Evolutionary conservation across 768 basidiomycete genomes (phyloP).

Genomic region (Lactifluus rugatus): DNA sequence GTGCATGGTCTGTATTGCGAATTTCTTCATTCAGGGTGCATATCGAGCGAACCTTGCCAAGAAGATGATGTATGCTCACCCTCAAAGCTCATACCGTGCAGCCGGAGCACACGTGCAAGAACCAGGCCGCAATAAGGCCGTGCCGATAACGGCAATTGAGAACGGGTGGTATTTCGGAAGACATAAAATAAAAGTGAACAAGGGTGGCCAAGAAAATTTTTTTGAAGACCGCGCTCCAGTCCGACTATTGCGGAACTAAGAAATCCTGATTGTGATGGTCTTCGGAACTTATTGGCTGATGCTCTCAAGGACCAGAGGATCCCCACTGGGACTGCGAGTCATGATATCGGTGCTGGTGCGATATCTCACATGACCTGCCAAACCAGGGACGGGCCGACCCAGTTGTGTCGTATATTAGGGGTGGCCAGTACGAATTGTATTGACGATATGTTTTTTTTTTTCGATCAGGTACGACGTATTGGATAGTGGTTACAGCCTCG

Average conservation of each 20-base stretch:
- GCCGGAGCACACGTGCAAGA: slow-evolving; percentile 56
- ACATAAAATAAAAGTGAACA: not conserved
- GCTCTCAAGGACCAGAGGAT: not conserved
- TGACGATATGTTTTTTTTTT: too few relatives aligned
- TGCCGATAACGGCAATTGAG: slow-evolving; percentile 10
- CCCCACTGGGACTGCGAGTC: too few relatives aligned
- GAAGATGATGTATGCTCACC: slow-evolving; percentile 36
- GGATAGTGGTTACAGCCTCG: too few relatives aligned
- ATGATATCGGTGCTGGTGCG: too few relatives aligned
- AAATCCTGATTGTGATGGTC: not conserved
- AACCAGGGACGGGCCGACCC: too few relatives aligned
- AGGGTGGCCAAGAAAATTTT: not conserved
- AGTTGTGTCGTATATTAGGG: too few relatives aligned
- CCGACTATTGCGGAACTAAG: not conserved
- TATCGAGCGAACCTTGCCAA: slow-evolving; percentile 45
- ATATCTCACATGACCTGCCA: not conserved
- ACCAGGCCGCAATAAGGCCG: slow-evolving; percentile 39
- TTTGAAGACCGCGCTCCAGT: not conserved
- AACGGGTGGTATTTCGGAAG: slow-evolving; percentile 1
- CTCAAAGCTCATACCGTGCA: slow-evolving; percentile 51
- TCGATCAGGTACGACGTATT: too few relatives aligned
- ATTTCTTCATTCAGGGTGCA: slow-evolving; percentile 21
- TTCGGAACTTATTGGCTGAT: not conserved
- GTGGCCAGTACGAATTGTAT: too few relatives aligned
- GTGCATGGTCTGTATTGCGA: not conserved